Evolutionary conservation across 2,329 filamentous ascomycete species (phyloP).

Genomic region (Onygena corvina): DNA sequence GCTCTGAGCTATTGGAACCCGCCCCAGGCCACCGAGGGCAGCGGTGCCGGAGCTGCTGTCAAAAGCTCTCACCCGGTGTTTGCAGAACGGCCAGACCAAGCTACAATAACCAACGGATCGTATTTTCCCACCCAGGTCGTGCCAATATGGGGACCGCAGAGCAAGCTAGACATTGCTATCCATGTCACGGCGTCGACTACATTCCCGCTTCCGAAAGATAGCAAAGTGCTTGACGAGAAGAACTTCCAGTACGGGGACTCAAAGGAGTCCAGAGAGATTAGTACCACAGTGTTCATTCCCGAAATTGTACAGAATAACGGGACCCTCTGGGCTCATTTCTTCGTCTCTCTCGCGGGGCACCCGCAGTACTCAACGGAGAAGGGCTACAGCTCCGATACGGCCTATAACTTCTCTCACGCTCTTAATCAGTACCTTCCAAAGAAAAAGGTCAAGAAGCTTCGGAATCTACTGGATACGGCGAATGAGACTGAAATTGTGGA

Average conservation of each 20-base stretch:
- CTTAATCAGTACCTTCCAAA: slow-evolving; percentile 81
- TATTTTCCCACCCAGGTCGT: slow-evolving; percentile 58
- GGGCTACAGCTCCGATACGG: slow-evolving; percentile 60
- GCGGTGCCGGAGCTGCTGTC: slow-evolving; percentile 15
- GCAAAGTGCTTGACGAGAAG: slow-evolving; percentile 61
- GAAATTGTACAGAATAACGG: slow-evolving; percentile 75
- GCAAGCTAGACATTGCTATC: slow-evolving; percentile 67
- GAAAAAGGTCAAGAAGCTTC: slow-evolving; percentile 79
- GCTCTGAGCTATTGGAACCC: slow-evolving; percentile 34
- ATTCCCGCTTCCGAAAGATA: slow-evolving; percentile 53
- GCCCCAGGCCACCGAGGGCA: slow-evolving; percentile 19
- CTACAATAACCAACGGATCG: slow-evolving; percentile 48
- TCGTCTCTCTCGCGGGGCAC: slow-evolving; percentile 63
- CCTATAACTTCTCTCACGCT: slow-evolving; percentile 73
- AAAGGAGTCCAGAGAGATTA: slow-evolving; percentile 63
- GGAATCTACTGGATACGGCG: slow-evolving; percentile 58
- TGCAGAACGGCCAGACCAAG: slow-evolving; percentile 47
- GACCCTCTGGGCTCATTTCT: slow-evolving; percentile 91
- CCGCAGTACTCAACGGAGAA: slow-evolving; percentile 62
- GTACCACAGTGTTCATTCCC: slow-evolving; percentile 67
- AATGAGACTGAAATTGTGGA: slow-evolving; percentile 40
- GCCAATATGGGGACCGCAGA: slow-evolving; percentile 77
- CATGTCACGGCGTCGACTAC: slow-evolving; percentile 67
- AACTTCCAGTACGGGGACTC: slow-evolving; percentile 67
- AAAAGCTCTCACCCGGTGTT: slow-evolving; percentile 47